Evolutionary conservation across 169 alveolate genomes (phyloP), one percentile per base, ranked within the genome.

Genomic region (Ichthyophthirius multifiliis): DNA sequence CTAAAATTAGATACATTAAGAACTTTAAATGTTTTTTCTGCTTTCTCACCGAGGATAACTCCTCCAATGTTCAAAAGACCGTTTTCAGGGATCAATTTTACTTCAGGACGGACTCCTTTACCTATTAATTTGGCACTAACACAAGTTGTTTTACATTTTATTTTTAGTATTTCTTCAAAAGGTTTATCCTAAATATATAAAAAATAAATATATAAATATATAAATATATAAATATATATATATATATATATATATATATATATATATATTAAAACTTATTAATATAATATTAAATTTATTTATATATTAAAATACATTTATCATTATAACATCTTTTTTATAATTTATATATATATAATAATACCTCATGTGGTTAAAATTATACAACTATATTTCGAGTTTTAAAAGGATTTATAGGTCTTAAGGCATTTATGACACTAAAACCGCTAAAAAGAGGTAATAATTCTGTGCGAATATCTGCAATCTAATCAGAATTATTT

Each of bases 71-170:
- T 75, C 15, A 94, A 32, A 16, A 93, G 74, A 12, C 96, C 96
- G 65, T 94, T 91, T 74, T 86, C 89, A 16, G 91, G 87, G 16
- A 75, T 84, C 0, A 88, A 79, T 31, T 78, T 82, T 1, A 94
- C 94, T 83, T 91, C 95, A 16, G 97, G 97, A 47, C 94, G 88
- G 9, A 94, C 97, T n/a, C 97, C 97, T 39, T 86, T 71, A 37
- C 97, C 97, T 43, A 89, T 94, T 31, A 93, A 65, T 31, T 64
- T 65, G 0, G 89, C 88, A 18, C 93, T 83, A 3, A 88, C 93
- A 9, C 81, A 83, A 35, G 96, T 88, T n/a, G 79, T 83, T 45
- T 76, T 63, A 34, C 93, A 86, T 39, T 55, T 86, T 16, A 92
- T 55, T 65, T 71, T 64, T n/a, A 92, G 74, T 47, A 81, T 89